phyloP scores from a whole-genome alignment of 2,329 filamentous ascomycete genomes.

The Westerdykella sp. region DNA sequence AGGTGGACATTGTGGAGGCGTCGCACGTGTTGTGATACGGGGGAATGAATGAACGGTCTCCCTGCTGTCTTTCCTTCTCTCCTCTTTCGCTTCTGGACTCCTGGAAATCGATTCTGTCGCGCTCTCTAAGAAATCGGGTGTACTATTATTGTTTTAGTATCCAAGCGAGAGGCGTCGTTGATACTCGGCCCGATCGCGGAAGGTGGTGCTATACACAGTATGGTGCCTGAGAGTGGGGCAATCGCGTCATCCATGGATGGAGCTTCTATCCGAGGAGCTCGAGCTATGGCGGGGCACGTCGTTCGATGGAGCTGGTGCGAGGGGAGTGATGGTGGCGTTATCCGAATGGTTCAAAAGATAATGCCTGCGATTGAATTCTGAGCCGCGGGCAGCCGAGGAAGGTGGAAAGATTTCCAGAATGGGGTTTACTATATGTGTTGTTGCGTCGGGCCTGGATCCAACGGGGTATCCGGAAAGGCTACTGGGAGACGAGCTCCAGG shows the following conservation, averaged over 20 bases:
- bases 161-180: neutral
- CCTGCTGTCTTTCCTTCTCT: too few relatives aligned
- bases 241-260: slow-evolving; percentile 14
- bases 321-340: neutral
- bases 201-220: neutral
- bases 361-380: neutral
- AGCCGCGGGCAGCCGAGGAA: too few relatives aligned
- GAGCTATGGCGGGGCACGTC: neutral
- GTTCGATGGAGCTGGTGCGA: neutral
- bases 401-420: too few relatives aligned
- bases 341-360: neutral
- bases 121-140: too few relatives aligned
- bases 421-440: too few relatives aligned
- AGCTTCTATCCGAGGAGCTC: too few relatives aligned
- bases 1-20: too few relatives aligned
- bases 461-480: neutral
- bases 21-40: too few relatives aligned
- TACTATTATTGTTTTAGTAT: neutral
- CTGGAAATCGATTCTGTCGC: too few relatives aligned
- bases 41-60: too few relatives aligned
- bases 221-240: slow-evolving; percentile 16
- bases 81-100: too few relatives aligned
- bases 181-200: neutral
- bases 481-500: slow-evolving; percentile 10
- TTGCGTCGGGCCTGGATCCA: too few relatives aligned